Evolutionary conservation across 169 alveolate species (phyloP).

Genomic region (Plasmodium knowlesi): DNA sequence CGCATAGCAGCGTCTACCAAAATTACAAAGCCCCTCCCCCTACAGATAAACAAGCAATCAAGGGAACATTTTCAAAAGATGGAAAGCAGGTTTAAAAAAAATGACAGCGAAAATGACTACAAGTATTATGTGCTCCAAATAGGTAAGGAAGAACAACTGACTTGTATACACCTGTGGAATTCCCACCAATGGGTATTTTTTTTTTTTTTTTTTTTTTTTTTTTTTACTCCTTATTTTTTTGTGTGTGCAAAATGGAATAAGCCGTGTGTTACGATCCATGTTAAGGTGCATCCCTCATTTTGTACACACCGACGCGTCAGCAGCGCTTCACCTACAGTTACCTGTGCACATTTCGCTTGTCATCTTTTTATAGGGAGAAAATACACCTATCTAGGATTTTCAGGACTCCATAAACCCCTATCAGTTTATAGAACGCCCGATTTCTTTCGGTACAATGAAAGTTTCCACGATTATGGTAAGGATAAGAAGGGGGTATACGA

Average conservation of each 20-base stretch:
- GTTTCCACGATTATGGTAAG: slow-evolving; percentile 24
- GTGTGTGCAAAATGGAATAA: neutral
- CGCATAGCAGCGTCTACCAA: neutral
- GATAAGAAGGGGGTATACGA: slow-evolving; percentile 16
- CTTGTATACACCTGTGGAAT: neutral
- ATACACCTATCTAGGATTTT: slow-evolving; percentile 60
- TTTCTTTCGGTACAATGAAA: slow-evolving; percentile 60
- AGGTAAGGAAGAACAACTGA: slow-evolving; percentile 16
- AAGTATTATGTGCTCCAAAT: slow-evolving; percentile 57
- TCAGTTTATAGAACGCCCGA: slow-evolving; percentile 30
- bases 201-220: neutral
- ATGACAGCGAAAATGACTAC: slow-evolving; percentile 66
- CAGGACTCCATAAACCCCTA: slow-evolving; percentile 50
- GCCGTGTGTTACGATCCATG: neutral
- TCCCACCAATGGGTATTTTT: neutral
- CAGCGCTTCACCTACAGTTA: neutral
- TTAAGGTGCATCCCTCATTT: neutral
- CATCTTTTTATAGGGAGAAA: slow-evolving; percentile 59
- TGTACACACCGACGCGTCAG: neutral
- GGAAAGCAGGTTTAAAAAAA: slow-evolving; percentile 29
- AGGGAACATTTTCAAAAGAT: neutral
- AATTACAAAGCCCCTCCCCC: neutral
- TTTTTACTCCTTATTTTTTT: neutral
- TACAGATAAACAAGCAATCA: neutral
- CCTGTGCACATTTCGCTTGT: neutral